These are phyloP conservation scores for Cylindrodendrum hubeiense DNA, from an alignment of 2,329 filamentous ascomycete species.

Conservation along the genomic window DNA sequence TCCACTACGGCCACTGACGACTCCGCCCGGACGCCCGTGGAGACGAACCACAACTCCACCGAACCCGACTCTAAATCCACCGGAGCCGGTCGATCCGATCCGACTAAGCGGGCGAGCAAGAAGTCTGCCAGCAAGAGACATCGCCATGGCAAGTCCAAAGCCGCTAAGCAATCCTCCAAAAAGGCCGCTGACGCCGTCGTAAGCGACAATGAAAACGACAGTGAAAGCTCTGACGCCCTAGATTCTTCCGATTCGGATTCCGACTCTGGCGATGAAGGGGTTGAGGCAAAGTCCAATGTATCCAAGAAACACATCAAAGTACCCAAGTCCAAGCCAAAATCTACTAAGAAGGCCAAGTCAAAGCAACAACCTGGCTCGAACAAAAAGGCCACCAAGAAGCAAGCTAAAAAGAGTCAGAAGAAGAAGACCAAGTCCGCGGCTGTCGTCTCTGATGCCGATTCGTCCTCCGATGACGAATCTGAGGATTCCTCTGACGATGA, in stretches of 20 bases:
- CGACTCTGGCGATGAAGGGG: conserved; percentile 26
- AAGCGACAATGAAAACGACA: conserved; percentile 21
- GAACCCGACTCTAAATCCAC: conserved; percentile 23
- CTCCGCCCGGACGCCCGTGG: conserved; percentile 28
- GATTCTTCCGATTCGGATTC: conserved; percentile 33
- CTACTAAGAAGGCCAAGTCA: conserved; percentile 23
- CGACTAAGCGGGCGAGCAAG: conserved; percentile 23
- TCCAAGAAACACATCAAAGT: conserved; percentile 30
- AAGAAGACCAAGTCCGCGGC: conserved; percentile 6
- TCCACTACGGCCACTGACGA: conserved; percentile 30
- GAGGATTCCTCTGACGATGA: conserved; percentile 34
- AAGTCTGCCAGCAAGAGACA: conserved; percentile 31
- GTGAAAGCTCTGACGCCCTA: conserved; percentile 25
- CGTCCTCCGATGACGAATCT: conserved; percentile 41
- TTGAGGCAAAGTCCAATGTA: conserved; percentile 1
- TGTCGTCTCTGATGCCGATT: conserved; percentile 38
- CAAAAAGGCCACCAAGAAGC: conserved; percentile 25
- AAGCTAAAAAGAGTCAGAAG: conserved; percentile 18
- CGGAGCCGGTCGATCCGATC: conserved; percentile 22
- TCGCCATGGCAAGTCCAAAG: conserved; percentile 28
- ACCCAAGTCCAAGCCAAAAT: conserved; percentile 25
- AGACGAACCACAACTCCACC: conserved; percentile 27
- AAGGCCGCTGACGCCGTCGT: conserved; percentile 12
- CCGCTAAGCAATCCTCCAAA: conserved; percentile 16
- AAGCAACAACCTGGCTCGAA: conserved; percentile 6